phyloP scores from a whole-genome alignment of 495 filamentous ascomycete species.

The Neurospora sp. region DNA sequence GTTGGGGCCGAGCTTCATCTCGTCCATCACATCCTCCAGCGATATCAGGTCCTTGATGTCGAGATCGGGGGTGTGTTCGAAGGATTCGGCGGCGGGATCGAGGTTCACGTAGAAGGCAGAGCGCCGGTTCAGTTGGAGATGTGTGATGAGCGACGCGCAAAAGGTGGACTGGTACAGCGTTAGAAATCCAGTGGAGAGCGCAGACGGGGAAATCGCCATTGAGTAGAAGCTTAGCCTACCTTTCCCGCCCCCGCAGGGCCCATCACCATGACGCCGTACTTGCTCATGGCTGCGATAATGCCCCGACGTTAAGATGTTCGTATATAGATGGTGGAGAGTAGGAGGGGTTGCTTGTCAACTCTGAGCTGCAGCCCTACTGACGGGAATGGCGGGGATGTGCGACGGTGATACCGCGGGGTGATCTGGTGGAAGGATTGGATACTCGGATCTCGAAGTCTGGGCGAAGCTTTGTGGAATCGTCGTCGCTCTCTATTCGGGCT shows the following conservation, averaged over 20 bases:
- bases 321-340: neutral
- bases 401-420: neutral
- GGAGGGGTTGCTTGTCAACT: neutral
- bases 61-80: conserved; percentile 83
- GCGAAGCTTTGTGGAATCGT: neutral
- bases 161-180: conserved; percentile 63
- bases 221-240: conserved; percentile 30
- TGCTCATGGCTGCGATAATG: conserved; percentile 55
- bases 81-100: conserved; percentile 89
- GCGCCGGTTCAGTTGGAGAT: conserved; percentile 77
- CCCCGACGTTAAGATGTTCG: neutral
- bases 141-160: conserved; percentile 83
- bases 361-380: neutral
- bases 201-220: neutral
- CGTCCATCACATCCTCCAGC: conserved; percentile 97
- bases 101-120: conserved; percentile 95
- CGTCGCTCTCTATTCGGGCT: neutral
- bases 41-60: conserved; percentile 96
- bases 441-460: neutral
- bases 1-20: conserved; percentile 86
- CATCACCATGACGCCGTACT: conserved; percentile 90
- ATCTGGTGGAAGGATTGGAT: neutral
- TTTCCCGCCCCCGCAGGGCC: conserved; percentile 85
- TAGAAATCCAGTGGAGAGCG: conserved; percentile 4
- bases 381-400: neutral